These are phyloP conservation scores for Hura crepitans DNA, from an alignment of 441 rosid species.

Conservation along the genomic window DNA sequence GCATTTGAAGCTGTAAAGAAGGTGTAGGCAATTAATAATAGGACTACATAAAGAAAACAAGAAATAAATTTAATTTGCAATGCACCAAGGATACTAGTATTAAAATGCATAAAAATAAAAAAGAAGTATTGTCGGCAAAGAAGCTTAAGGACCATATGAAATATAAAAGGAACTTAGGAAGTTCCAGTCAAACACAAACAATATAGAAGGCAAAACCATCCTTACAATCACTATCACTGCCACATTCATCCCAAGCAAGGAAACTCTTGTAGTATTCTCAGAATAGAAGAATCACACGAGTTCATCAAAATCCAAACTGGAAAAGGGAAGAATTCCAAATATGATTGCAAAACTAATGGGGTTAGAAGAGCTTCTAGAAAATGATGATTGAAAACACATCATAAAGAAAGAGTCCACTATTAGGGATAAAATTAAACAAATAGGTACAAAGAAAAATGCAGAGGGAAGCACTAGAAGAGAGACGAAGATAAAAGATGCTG, in stretches of 20 bases:
- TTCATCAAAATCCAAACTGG: slow-evolving; percentile 40
- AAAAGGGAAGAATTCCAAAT: slow-evolving; percentile 70
- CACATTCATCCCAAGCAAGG: slow-evolving; percentile 23
- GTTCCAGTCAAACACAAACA: too few species aligned
- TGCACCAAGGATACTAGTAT: too few species aligned
- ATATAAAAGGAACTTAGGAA: too few species aligned
- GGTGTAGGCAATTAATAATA: too few species aligned
- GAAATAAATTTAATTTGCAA: too few species aligned
- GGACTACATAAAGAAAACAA: too few species aligned
- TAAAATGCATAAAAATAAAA: too few species aligned
- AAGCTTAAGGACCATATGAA: too few species aligned
- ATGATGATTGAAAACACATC: slow-evolving; percentile 32
- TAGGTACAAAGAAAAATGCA: slow-evolving; percentile 27
- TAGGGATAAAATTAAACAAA: slow-evolving; percentile 31
- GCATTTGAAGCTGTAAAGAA: slow-evolving; percentile 96
- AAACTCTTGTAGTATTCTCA: slow-evolving; percentile 25
- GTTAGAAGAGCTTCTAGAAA: slow-evolving; percentile 61
- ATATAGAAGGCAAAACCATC: too few species aligned
- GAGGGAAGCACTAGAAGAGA: slow-evolving; percentile 28
- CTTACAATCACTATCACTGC: too few species aligned
- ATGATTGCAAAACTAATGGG: slow-evolving; percentile 93
- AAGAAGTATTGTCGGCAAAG: too few species aligned
- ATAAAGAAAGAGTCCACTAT: slow-evolving; percentile 26
- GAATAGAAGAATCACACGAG: slow-evolving; percentile 34
- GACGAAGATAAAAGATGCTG: slow-evolving; percentile 28